Base-by-base conservation (phyloP, 805 yeast genomes). In the Spathaspora passalidarum region DNA sequence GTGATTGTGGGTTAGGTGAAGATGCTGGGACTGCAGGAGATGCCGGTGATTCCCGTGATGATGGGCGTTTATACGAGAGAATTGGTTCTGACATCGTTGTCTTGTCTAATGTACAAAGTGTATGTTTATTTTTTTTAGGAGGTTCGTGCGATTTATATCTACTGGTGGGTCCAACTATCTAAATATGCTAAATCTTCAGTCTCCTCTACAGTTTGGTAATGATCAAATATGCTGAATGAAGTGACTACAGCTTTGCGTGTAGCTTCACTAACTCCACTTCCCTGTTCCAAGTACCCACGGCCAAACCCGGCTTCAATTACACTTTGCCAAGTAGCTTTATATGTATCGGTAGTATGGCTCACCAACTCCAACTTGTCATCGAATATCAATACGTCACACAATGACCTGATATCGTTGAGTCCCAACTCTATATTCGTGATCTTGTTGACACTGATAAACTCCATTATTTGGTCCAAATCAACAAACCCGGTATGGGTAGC, bases 371-470 rank as follows among this genome's bases (percentile, higher is more conserved):
- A 61, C 62, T 84, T 86, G 56, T 90, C 96, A 57, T 94, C 99
- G 63, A 76, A 88, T 1, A 86, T 81, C 39, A 94, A 68, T 13
- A 94, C 97, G 52, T 90, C 95, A 62, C 97, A 89, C 18, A 94
- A 69, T 0, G 95, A 73, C 47, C 90, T 73, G 40, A 94, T 83
- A 61, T 94, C 96, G 32, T 78, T 72, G 17, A 79, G 70, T 2
- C 81, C 80, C 48, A 94, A 75, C 43, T 91, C 96, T 17, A 89
- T 91, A 32, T 85, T 80, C 8, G 97, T 85, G 47, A 94, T 84
- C 43, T 86, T 85, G 32, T 86, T 79, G 14, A 76, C 68, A 10
- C 76, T 69, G 32, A 94, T 88, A 59, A 90, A 92, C 19, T 81
- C 82, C 61, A 82, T 77, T 35, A 94, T 87, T 44, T 84, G 82